Evolutionary conservation across 2,329 filamentous ascomycete genomes (phyloP).

Genomic region (Fusarium brevicatenulatum): DNA sequence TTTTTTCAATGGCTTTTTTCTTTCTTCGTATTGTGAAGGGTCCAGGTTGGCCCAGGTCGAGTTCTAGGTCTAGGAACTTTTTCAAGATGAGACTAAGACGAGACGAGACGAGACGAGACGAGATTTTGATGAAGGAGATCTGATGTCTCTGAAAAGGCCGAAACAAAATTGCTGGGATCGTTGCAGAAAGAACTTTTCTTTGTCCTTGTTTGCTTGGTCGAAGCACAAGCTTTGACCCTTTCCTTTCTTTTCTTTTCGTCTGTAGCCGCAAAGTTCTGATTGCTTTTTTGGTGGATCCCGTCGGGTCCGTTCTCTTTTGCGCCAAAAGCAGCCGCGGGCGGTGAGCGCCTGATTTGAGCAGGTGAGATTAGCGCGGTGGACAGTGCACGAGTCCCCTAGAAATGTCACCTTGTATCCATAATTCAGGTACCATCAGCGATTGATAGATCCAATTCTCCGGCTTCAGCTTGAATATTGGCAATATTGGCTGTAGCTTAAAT

Average conservation of each 20-base stretch:
- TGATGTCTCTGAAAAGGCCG: background rate
- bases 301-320: background rate
- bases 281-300: constrained; percentile 36
- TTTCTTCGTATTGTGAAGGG: constrained; percentile 3
- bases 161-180: background rate
- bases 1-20: constrained; percentile 16
- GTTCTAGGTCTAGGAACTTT: background rate
- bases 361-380: constrained; percentile 7
- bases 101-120: background rate
- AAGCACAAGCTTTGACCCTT: constrained; percentile 20
- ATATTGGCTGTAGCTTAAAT: background rate
- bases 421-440: background rate
- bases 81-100: background rate
- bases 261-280: constrained; percentile 26
- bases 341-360: constrained; percentile 32
- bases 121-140: background rate
- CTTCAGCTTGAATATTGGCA: background rate
- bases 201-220: constrained; percentile 24
- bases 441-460: background rate
- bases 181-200: constrained; percentile 17
- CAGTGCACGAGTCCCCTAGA: background rate
- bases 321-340: constrained; percentile 42
- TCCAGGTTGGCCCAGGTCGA: constrained; percentile 8
- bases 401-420: background rate
- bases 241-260: background rate